Base-by-base conservation (phyloP, 345 rosid species). In the Syzygium jambos region DNA sequence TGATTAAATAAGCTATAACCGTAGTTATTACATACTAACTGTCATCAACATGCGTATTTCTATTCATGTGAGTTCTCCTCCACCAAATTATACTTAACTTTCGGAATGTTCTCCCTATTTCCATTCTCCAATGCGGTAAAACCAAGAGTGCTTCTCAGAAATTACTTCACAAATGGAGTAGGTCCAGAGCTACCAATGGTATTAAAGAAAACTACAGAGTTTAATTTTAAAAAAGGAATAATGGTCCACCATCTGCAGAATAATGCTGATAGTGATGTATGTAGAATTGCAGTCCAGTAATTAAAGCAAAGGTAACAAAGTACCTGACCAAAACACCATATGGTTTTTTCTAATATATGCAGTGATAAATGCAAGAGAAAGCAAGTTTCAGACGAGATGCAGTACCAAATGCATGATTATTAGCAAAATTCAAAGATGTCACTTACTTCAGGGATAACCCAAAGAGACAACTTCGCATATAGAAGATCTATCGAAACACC, bases 401-500 rank as follows among this genome's bases (percentile, higher is more conserved):
- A 4, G 53, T 41, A 57, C 22, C 78, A 25, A 38, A 29, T 63
- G 82, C 78, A 73, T 7, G 17, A 84, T 30, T 55, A 49, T 52
- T 57, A 73, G 41, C 68, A 78, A 86, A 52, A 41, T 55, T 16
- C 17, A 46, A 68, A 27, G n/a, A 68, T 23, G 87, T 87, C 73
- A 86, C 96, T 94, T 93, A 98, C 99, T 93, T 98, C 99, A 80
- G 99, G 99, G 90, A 98, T 92, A 87, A 95, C 95, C 97, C 97
- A 95, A 89, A 96, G 98, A 4, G 99, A 93, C 61, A 98, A 91
- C 90, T 93, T 95, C 68, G 99, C 99, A 91, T 98, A 98, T 34
- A 98, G 99, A 89, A 96, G 98, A 91, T 98, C 99, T 85, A 98
- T 95, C 34, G 99, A 98, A 87, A 98, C 95, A 88, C 98, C 98